These are phyloP conservation scores for Syzygium aromaticum DNA, from an alignment of 345 rosid species.

Conservation along the genomic window DNA sequence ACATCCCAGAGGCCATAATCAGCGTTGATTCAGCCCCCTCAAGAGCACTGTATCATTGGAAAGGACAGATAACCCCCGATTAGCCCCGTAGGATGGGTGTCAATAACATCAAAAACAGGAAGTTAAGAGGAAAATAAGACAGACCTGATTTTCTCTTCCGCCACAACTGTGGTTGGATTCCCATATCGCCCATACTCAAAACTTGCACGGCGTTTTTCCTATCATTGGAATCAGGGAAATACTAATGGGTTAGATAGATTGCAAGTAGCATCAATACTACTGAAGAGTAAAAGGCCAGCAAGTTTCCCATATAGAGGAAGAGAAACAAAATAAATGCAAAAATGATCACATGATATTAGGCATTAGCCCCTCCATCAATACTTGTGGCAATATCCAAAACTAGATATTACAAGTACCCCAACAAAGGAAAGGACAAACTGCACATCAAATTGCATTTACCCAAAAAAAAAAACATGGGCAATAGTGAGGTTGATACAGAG, in stretches of 20 bases:
- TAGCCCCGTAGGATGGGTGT: not conserved
- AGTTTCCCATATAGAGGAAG: not conserved
- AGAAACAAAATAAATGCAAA: not conserved
- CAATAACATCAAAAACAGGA: not conserved
- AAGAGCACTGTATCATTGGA: constrained; percentile 51
- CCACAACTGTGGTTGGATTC: constrained; percentile 83
- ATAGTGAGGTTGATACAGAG: not conserved
- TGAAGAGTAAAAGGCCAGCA: not conserved
- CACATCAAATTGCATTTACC: not conserved
- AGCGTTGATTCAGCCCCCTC: constrained; percentile 96
- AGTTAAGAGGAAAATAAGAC: not conserved
- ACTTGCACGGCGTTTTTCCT: constrained; percentile 83
- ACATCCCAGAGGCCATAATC: constrained; percentile 97
- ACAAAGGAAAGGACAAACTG: not conserved
- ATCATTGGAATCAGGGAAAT: not conserved
- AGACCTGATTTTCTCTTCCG: constrained; percentile 87
- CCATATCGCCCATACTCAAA: constrained; percentile 98
- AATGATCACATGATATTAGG: not conserved
- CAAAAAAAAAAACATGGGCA: not conserved
- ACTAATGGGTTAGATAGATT: not conserved
- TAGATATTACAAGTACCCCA: not conserved
- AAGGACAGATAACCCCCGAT: not conserved
- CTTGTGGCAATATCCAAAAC: not conserved
- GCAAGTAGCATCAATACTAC: not conserved
- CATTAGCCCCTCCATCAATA: not conserved